These are phyloP conservation scores for Corynespora cassiicola DNA, from an alignment of 2,329 filamentous ascomycete genomes.

Conservation along the genomic window DNA sequence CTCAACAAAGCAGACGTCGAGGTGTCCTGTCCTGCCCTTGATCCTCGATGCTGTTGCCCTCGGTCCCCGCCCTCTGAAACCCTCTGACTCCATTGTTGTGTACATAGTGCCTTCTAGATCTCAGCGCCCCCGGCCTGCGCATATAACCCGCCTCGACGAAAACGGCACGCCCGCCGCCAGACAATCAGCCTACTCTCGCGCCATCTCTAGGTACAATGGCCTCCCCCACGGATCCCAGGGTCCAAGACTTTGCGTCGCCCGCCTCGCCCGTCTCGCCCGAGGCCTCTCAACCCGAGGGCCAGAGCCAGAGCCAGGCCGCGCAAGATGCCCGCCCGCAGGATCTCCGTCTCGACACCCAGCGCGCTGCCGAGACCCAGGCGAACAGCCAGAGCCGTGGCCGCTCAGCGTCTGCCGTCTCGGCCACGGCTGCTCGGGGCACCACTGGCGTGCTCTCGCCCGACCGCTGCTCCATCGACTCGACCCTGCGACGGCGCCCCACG, in stretches of 20 bases:
- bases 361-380: slow-evolving; percentile 23
- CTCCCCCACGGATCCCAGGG: slow-evolving; percentile 27
- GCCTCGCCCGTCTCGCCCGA: slow-evolving; percentile 17
- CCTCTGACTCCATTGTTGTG: too few species aligned
- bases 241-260: slow-evolving; percentile 41
- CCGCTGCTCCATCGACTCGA: slow-evolving; percentile 42
- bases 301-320: slow-evolving; percentile 1
- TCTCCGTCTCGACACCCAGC: slow-evolving; percentile 34
- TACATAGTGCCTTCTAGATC: too few species aligned
- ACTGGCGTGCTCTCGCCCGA: slow-evolving; percentile 35
- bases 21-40: too few species aligned
- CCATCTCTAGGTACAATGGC: too few species aligned
- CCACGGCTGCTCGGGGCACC: slow-evolving; percentile 31
- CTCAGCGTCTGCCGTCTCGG: slow-evolving; percentile 31
- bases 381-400: slow-evolving; percentile 25
- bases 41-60: too few species aligned
- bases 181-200: too few species aligned
- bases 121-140: too few species aligned
- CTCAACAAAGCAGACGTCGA: too few species aligned
- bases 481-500: slow-evolving; percentile 43
- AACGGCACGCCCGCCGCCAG: too few species aligned
- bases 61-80: too few species aligned
- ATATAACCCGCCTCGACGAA: too few species aligned
- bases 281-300: slow-evolving; percentile 11
- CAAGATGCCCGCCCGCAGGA: too few species aligned